These are phyloP conservation scores for Cucurbita pepo DNA, from an alignment of 306 rosid genomes.

Conservation along the genomic window DNA sequence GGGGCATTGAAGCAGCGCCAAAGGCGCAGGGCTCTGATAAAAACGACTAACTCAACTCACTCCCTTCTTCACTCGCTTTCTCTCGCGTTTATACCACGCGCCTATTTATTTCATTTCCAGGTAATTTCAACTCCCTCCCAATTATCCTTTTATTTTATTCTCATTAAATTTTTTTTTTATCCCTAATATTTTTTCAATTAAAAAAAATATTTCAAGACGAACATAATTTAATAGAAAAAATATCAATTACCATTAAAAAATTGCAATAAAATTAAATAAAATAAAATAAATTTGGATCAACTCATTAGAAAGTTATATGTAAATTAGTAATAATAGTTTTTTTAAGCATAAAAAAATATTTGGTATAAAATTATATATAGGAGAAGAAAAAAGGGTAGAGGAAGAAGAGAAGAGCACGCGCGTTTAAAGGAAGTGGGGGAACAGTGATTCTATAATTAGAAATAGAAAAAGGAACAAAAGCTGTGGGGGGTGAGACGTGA, in stretches of 20 bases:
- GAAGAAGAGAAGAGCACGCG: background rate
- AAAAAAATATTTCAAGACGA: no score
- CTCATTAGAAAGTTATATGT: no score
- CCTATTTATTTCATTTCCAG: background rate
- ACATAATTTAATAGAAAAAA: no score
- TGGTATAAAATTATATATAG: no score
- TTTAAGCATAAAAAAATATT: no score
- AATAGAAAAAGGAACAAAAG: conserved; percentile 5
- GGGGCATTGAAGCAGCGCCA: conserved; percentile 32
- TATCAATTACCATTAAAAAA: no score
- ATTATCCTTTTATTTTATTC: background rate
- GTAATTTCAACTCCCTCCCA: background rate
- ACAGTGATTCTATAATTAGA: conserved; percentile 7
- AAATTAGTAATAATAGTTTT: no score
- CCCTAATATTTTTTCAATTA: no score
- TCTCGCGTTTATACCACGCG: background rate
- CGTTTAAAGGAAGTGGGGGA: conserved; percentile 9
- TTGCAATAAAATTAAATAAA: no score
- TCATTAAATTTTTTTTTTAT: no score
- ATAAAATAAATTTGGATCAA: no score
- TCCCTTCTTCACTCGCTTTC: conserved; percentile 8
- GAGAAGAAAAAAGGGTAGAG: background rate
- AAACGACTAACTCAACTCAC: background rate
- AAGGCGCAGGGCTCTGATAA: conserved; percentile 28
- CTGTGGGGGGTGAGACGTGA: conserved; percentile 34